Evolutionary conservation across 2,329 filamentous ascomycete genomes (phyloP).

Genomic region (Xylariomycetidae sp.): DNA sequence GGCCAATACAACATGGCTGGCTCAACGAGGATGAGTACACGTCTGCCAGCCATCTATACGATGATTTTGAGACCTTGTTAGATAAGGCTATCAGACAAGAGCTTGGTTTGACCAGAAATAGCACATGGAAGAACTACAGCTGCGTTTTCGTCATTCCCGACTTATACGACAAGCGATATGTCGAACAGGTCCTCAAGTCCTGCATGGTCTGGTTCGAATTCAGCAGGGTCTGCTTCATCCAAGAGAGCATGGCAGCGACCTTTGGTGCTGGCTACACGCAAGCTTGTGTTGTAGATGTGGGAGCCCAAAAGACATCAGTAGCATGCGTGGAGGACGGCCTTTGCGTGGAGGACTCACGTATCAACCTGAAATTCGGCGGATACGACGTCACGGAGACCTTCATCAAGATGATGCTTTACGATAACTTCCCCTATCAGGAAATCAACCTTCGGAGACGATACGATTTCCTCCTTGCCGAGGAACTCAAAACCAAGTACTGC

Average conservation of each 20-base stretch:
- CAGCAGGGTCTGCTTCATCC: conserved; percentile 83
- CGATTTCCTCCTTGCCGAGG: conserved; percentile 89
- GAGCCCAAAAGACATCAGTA: conserved; percentile 94
- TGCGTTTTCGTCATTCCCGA: conserved; percentile 98
- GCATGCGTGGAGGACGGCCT: conserved; percentile 96
- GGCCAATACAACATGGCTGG: conserved; percentile 82
- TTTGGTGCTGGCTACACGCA: conserved; percentile 94
- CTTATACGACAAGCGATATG: conserved; percentile 90
- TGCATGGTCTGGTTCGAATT: conserved; percentile 88
- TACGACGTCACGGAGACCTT: conserved; percentile 91
- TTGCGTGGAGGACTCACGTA: conserved; percentile 85
- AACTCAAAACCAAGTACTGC: conserved; percentile 89
- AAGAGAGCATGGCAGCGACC: conserved; percentile 89
- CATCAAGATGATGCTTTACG: conserved; percentile 95
- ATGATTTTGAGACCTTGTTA: conserved; percentile 82
- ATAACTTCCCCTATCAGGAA: conserved; percentile 91
- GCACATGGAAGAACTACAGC: conserved; percentile 83
- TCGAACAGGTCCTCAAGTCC: conserved; percentile 77
- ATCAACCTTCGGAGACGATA: conserved; percentile 88
- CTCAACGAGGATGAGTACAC: conserved; percentile 87
- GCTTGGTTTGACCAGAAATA: conserved; percentile 68
- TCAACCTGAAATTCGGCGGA: conserved; percentile 93
- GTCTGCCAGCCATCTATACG: conserved; percentile 71
- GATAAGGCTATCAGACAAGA: conserved; percentile 84
- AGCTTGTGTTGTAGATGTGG: conserved; percentile 91